A percentile compares a stretch with the other conserved stretches of the same genome.
Evolutionary conservation across 208 protist genomes (phyloP).

Genomic region (Trypanosoma caninum): DNA sequence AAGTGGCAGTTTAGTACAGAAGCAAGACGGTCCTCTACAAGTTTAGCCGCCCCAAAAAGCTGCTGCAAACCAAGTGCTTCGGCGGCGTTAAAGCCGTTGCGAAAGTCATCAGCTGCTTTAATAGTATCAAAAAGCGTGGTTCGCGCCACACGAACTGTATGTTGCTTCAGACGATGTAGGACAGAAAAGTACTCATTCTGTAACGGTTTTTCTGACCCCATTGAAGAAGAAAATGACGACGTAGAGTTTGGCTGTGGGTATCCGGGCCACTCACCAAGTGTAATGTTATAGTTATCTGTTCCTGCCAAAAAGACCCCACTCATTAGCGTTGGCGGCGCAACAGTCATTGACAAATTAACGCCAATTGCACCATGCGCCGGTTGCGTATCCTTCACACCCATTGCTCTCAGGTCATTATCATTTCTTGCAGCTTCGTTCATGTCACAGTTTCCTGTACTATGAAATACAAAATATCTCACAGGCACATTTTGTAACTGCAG

Average conservation of each 20-base stretch:
- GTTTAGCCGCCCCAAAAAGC: slow-evolving; percentile 72
- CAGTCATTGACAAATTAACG: not conserved
- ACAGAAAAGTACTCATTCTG: slow-evolving; percentile 77
- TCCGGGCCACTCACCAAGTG: slow-evolving; percentile 64
- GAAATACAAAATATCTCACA: slow-evolving; percentile 80
- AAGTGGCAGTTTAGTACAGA: slow-evolving; percentile 52
- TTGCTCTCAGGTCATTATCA: not conserved
- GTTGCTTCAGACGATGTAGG: slow-evolving; percentile 55
- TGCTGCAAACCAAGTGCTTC: slow-evolving; percentile 66
- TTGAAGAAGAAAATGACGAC: slow-evolving; percentile 17
- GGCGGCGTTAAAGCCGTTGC: slow-evolving; percentile 55
- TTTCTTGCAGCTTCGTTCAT: not conserved
- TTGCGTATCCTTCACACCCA: not conserved
- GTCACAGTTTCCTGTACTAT: slow-evolving; percentile 52
- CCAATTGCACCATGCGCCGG: not conserved
- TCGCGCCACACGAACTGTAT: slow-evolving; percentile 43
- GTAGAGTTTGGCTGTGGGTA: slow-evolving; percentile 31
- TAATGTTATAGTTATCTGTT: slow-evolving; percentile 44
- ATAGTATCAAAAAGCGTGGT: slow-evolving; percentile 64
- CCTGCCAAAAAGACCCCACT: slow-evolving; percentile 66
- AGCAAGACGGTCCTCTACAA: slow-evolving; percentile 74
- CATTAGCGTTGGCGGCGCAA: slow-evolving; percentile 6
- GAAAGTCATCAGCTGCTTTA: slow-evolving; percentile 41
- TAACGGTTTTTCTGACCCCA: slow-evolving; percentile 28
- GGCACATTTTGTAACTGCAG: slow-evolving; percentile 66